A percentile compares a stretch with the other conserved stretches of the same genome.
Conservation (phyloP, 1,284 basidiomycete species). For the Mrakiaceae sp. region DNA sequence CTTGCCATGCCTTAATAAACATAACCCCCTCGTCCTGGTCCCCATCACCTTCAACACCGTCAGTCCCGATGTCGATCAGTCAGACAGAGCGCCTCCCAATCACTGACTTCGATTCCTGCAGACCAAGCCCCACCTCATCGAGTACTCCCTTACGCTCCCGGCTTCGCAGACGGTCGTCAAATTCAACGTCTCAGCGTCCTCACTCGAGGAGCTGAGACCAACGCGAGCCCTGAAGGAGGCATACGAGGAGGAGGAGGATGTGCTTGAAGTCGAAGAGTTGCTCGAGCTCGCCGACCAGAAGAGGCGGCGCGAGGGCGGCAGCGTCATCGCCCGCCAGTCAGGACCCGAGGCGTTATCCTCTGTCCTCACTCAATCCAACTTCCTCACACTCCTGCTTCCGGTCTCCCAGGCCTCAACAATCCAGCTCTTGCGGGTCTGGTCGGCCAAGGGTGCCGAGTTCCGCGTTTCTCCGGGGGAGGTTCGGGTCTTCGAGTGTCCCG, state of each 20-base stretch:
- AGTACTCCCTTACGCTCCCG: conserved; percentile 14
- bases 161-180: not conserved
- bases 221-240: not conserved
- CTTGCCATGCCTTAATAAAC: conserved; percentile 4
- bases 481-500: conserved; percentile 9
- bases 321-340: not conserved
- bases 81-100: not conserved
- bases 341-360: not conserved
- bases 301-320: not conserved
- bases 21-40: conserved; percentile 1
- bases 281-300: not conserved
- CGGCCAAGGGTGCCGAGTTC: conserved; percentile 4
- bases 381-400: conserved; percentile 12
- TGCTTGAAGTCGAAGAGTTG: not conserved
- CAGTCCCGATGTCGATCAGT: not conserved
- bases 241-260: conserved; percentile 10
- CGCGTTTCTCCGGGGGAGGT: conserved; percentile 2
- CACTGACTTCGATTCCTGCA: not conserved
- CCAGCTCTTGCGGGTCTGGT: conserved; percentile 14
- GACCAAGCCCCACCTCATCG: conserved; percentile 10
- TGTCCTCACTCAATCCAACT: not conserved
- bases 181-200: conserved; percentile 8
- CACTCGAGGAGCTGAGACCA: conserved; percentile 8
- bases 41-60: conserved; percentile 7
- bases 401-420: conserved; percentile 5